Percentiles rank a stretch among this genome's conserved stretches.
Evolutionary conservation across 192 early-diverging fungal genomes (phyloP).

Genomic region (Chytriomyces sp.): DNA sequence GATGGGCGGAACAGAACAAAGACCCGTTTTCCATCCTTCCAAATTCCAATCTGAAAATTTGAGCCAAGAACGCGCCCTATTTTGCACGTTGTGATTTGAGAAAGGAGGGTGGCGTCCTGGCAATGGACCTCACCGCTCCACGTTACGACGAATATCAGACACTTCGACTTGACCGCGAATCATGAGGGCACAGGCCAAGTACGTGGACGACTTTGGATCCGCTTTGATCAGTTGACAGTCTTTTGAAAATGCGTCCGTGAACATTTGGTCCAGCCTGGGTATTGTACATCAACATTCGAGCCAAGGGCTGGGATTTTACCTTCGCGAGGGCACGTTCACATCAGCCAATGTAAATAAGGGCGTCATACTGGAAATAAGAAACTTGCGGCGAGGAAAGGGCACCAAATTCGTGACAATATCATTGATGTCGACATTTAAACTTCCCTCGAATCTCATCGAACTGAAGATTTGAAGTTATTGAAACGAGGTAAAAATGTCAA

Average conservation of each 20-base stretch:
- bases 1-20: conserved; percentile 53
- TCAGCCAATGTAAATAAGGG: conserved; percentile 51
- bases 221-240: conserved; percentile 56
- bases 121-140: conserved; percentile 41
- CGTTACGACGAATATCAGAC: conserved; percentile 59
- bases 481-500: not conserved
- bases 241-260: conserved; percentile 53
- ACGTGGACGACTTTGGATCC: conserved; percentile 48
- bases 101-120: too few relatives aligned
- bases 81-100: not conserved
- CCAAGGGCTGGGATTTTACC: conserved; percentile 26
- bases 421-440: conserved; percentile 67
- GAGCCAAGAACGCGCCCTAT: conserved; percentile 42
- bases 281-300: not conserved
- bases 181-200: conserved; percentile 57
- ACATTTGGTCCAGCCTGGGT: conserved; percentile 61
- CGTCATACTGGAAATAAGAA: conserved; percentile 59
- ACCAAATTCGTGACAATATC: conserved; percentile 67
- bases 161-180: conserved; percentile 52
- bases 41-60: conserved; percentile 57
- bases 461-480: conserved; percentile 27
- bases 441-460: conserved; percentile 61
- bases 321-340: conserved; percentile 25
- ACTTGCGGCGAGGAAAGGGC: conserved; percentile 62
- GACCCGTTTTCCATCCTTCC: conserved; percentile 64